These are phyloP conservation scores for Kazachstania africana DNA, from an alignment of 805 yeast species.

Conservation along the genomic window DNA sequence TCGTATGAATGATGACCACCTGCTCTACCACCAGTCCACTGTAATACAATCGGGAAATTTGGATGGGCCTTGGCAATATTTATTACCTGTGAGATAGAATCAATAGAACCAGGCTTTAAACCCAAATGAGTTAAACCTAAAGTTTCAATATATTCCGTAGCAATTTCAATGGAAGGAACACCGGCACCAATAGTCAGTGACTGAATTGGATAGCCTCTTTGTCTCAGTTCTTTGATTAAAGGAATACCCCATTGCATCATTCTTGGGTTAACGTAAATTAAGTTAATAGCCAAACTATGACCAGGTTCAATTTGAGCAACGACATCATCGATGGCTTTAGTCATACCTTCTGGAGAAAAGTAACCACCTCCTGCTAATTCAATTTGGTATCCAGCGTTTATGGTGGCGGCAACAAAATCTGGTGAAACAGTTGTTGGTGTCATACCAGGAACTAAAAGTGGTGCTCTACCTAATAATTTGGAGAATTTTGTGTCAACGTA, in stretches of 20 bases:
- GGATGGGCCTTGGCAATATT: slow-evolving; percentile 94
- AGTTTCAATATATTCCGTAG: slow-evolving; percentile 87
- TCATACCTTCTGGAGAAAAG: slow-evolving; percentile 61
- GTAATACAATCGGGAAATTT: slow-evolving; percentile 88
- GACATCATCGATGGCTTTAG: slow-evolving; percentile 63
- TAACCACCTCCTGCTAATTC: slow-evolving; percentile 99
- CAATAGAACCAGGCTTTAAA: slow-evolving; percentile 95
- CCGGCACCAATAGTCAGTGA: slow-evolving; percentile 98
- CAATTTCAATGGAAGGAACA: slow-evolving; percentile 96
- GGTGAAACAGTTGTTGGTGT: slow-evolving; percentile 96
- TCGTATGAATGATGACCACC: slow-evolving; percentile 99
- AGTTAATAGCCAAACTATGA: slow-evolving; percentile 80
- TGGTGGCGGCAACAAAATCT: slow-evolving; percentile 84
- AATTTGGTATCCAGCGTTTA: slow-evolving; percentile 93
- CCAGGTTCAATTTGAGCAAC: slow-evolving; percentile 67
- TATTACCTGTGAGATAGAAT: slow-evolving; percentile 77
- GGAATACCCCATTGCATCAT: slow-evolving; percentile 99
- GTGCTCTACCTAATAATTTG: slow-evolving; percentile 84
- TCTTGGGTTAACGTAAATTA: slow-evolving; percentile 92
- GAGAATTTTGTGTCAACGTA: slow-evolving; percentile 92
- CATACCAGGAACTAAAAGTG: slow-evolving; percentile 98
- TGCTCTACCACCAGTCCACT: slow-evolving; percentile 99
- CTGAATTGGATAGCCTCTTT: slow-evolving; percentile 89
- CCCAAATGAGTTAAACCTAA: slow-evolving; percentile 90
- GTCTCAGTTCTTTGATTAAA: slow-evolving; percentile 76